Percentiles rank a stretch among this genome's conserved stretches.
phyloP scores from a whole-genome alignment of 176 grass and related monocot genomes.

The Zea luxurians region DNA sequence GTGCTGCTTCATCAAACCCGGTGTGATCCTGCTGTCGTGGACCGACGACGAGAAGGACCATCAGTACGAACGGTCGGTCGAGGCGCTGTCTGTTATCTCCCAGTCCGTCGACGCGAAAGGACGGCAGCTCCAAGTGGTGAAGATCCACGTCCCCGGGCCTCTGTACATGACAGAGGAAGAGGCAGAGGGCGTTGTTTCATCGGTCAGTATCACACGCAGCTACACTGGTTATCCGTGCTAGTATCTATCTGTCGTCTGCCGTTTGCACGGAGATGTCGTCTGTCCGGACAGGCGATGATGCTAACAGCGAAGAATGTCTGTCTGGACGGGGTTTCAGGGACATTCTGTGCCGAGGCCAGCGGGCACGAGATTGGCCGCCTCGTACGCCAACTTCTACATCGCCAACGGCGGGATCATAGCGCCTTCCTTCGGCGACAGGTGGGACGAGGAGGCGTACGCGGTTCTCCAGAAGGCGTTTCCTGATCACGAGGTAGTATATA shows the following conservation, averaged over 20 bases:
- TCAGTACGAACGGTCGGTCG: constrained; percentile 71
- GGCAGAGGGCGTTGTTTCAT: constrained; percentile 49
- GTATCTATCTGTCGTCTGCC: background rate
- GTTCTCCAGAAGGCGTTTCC: constrained; percentile 71
- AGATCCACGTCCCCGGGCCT: constrained; percentile 83
- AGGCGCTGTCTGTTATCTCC: constrained; percentile 66
- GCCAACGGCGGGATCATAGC: constrained; percentile 73
- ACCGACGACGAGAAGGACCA: constrained; percentile 67
- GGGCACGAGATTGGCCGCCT: constrained; percentile 74
- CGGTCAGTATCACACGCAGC: constrained; percentile 37
- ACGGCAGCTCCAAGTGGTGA: constrained; percentile 65
- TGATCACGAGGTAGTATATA: constrained; percentile 64
- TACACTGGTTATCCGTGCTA: background rate
- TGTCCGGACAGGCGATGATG: too few relatives aligned
- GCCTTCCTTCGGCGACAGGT: constrained; percentile 70
- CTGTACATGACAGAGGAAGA: constrained; percentile 88
- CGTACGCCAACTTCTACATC: constrained; percentile 91
- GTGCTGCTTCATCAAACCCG: constrained; percentile 85
- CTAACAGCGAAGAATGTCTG: background rate
- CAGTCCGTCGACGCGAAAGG: constrained; percentile 54
- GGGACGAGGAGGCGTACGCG: constrained; percentile 53
- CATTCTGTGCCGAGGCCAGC: constrained; percentile 58
- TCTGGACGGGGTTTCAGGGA: constrained; percentile 46
- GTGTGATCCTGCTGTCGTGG: constrained; percentile 75
- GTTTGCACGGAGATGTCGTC: background rate